Evolutionary conservation across 164 flowering plant genomes (phyloP).

Genomic region (Chimonanthus salicifolius): DNA sequence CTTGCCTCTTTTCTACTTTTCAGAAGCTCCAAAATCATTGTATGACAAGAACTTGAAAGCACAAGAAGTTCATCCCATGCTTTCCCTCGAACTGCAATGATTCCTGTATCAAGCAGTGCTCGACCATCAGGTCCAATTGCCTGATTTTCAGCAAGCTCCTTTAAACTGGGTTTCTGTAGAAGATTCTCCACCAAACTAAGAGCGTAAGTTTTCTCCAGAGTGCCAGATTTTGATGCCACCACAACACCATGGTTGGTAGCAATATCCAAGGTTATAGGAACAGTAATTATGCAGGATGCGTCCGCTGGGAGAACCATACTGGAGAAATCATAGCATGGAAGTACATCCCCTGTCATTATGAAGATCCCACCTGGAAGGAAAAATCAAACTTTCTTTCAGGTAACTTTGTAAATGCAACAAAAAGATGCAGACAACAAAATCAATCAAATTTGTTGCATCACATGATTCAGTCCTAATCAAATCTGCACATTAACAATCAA

Average conservation of each 20-base stretch:
- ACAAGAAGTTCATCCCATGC: slow-evolving; percentile 80
- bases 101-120: slow-evolving; percentile 93
- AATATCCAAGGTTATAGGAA: slow-evolving; percentile 91
- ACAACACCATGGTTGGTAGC: slow-evolving; percentile 98
- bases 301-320: slow-evolving; percentile 76
- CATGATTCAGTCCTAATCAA: neutral
- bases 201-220: slow-evolving; percentile 25
- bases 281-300: slow-evolving; percentile 84
- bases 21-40: slow-evolving; percentile 67
- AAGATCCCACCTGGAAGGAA: slow-evolving; percentile 76
- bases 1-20: slow-evolving; percentile 70
- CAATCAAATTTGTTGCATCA: neutral
- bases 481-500: neutral
- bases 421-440: neutral
- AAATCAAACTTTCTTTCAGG: slow-evolving; percentile 4
- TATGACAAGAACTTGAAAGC: slow-evolving; percentile 62
- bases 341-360: slow-evolving; percentile 99
- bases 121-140: slow-evolving; percentile 93
- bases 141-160: slow-evolving; percentile 62
- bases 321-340: slow-evolving; percentile 94
- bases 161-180: slow-evolving; percentile 75
- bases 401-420: neutral
- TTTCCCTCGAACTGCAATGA: slow-evolving; percentile 87
- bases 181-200: slow-evolving; percentile 74
- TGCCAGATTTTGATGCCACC: slow-evolving; percentile 63